These are phyloP conservation scores for Inosperma sp. DNA, from an alignment of 768 basidiomycete genomes.

Conservation along the genomic window DNA sequence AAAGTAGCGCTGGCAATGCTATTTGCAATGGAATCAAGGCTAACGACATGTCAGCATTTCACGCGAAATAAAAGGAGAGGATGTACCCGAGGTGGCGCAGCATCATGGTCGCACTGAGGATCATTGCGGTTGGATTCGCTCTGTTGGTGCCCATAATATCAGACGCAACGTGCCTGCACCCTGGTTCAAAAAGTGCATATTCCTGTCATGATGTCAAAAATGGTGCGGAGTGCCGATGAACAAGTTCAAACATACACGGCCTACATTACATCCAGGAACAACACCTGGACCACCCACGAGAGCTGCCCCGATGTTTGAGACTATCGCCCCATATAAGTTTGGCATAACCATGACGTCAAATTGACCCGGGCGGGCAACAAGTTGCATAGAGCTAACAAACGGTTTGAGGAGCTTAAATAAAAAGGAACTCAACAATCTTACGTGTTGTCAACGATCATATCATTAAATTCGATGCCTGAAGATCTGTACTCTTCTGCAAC, in stretches of 20 bases:
- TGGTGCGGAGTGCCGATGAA: background rate
- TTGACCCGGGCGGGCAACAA: conserved; percentile 91
- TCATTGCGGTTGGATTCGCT: conserved; percentile 96
- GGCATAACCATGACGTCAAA: conserved; percentile 99
- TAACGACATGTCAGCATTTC: conserved; percentile 27
- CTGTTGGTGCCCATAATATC: conserved; percentile 96
- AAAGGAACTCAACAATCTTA: conserved; percentile 31
- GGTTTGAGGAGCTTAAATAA: conserved; percentile 5
- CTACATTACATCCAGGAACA: conserved; percentile 97
- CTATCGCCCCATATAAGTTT: conserved; percentile 94
- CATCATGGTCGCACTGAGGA: conserved; percentile 97
- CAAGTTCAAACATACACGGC: conserved; percentile 53
- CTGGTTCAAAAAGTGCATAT: conserved; percentile 97
- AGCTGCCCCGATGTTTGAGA: conserved; percentile 97
- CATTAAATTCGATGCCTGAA: conserved; percentile 86
- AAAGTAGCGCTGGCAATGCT: conserved; percentile 89
- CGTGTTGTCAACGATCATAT: conserved; percentile 99
- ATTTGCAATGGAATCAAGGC: conserved; percentile 91
- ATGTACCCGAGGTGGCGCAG: conserved; percentile 86
- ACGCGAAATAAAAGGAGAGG: background rate
- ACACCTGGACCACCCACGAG: conserved; percentile 98
- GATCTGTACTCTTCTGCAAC: conserved; percentile 96
- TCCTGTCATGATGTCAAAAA: conserved; percentile 48
- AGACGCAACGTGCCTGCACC: conserved; percentile 91
- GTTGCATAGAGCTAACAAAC: conserved; percentile 88